Percentiles rank a stretch among this genome's conserved stretches.
Evolutionary conservation across 2,329 filamentous ascomycete species (phyloP).

Genomic region (Thielaviopsis euricoi): DNA sequence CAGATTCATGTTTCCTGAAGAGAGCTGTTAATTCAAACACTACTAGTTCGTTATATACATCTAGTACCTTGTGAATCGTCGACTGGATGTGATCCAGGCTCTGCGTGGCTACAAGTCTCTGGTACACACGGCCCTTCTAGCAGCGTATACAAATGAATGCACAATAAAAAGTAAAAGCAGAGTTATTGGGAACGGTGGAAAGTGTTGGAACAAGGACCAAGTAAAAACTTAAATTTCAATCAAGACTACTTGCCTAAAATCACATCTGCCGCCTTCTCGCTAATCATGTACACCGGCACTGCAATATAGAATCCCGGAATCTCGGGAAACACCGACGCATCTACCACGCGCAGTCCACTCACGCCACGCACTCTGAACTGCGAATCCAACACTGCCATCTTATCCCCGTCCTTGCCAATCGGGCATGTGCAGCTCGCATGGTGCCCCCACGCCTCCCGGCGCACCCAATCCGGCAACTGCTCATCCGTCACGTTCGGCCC

Average conservation of each 20-base stretch:
- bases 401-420: constrained; percentile 38
- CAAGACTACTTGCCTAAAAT: constrained; percentile 21
- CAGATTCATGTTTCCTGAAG: too few species aligned
- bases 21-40: too few species aligned
- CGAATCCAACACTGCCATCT: constrained; percentile 38
- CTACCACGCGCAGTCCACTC: constrained; percentile 40
- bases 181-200: too few species aligned
- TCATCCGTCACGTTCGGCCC: constrained; percentile 13
- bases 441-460: constrained; percentile 33
- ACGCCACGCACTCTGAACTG: constrained; percentile 41
- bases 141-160: too few species aligned
- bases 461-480: constrained; percentile 19
- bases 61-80: too few species aligned
- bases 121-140: too few species aligned
- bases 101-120: too few species aligned
- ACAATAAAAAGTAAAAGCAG: too few species aligned
- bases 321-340: constrained; percentile 40
- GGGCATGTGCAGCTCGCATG: constrained; percentile 39
- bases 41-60: too few species aligned
- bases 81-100: too few species aligned
- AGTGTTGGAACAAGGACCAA: too few species aligned
- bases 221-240: too few species aligned
- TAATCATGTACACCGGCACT: constrained; percentile 39
- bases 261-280: constrained; percentile 44
- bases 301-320: constrained; percentile 32